Conservation (phyloP, 1,139 yeast species). For the Yamadazyma spencermartinsiae region DNA sequence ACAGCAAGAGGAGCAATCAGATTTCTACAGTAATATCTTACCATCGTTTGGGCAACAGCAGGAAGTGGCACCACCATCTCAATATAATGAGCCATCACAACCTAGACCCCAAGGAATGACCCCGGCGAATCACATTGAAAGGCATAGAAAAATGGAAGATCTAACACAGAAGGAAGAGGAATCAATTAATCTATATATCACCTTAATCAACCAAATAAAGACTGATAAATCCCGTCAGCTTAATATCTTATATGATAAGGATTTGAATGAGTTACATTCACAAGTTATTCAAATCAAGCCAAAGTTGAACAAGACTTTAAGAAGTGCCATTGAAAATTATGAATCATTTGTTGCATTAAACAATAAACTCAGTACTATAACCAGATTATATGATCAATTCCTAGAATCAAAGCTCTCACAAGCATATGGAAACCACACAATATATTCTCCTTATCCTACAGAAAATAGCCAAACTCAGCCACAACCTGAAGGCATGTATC, state of each 20-base stretch:
- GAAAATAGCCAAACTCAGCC: background rate
- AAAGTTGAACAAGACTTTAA: constrained; percentile 65
- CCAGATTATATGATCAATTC: constrained; percentile 74
- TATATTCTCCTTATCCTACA: constrained; percentile 12
- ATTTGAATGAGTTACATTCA: constrained; percentile 63
- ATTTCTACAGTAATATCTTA: constrained; percentile 31
- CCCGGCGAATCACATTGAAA: constrained; percentile 15
- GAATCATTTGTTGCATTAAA: constrained; percentile 76
- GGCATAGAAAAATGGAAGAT: constrained; percentile 19
- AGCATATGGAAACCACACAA: constrained; percentile 42
- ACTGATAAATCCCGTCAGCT: constrained; percentile 48
- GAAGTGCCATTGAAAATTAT: constrained; percentile 64
- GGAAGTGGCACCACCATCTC: constrained; percentile 12
- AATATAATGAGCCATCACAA: constrained; percentile 8
- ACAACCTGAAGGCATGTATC: background rate
- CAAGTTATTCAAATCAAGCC: constrained; percentile 71
- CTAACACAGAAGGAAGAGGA: constrained; percentile 65
- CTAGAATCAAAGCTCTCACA: constrained; percentile 64
- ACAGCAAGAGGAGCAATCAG: constrained; percentile 21
- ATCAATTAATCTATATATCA: constrained; percentile 67
- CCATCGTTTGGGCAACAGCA: constrained; percentile 11
- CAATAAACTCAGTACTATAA: constrained; percentile 77
- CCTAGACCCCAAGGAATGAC: constrained; percentile 10
- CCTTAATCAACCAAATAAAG: constrained; percentile 57
- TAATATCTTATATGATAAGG: constrained; percentile 60